These are phyloP conservation scores for Fusarium concolor DNA, from an alignment of 2,329 filamentous ascomycete genomes.

Conservation along the genomic window DNA sequence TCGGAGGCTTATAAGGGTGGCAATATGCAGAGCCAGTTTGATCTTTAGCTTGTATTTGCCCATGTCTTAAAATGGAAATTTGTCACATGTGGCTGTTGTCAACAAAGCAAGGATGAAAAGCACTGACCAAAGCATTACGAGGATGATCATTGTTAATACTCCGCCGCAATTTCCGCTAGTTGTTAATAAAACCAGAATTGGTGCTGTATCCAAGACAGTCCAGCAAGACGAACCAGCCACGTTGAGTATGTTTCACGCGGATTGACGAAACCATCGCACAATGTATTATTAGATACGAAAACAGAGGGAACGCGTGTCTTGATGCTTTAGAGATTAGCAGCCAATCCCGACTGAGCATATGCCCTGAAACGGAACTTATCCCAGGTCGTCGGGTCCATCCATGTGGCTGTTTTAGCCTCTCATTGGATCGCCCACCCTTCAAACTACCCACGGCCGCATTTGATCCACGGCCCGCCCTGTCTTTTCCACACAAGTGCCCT, in stretches of 20 bases:
- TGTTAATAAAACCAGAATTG: neutral
- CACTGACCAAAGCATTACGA: slow-evolving; percentile 3
- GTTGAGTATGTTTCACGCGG: neutral
- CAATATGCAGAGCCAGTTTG: no score
- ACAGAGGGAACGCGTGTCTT: slow-evolving; percentile 2
- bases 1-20: no score
- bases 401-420: neutral
- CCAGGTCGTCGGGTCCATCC: slow-evolving; percentile 12
- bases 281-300: neutral
- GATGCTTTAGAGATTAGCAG: neutral
- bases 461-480: slow-evolving; percentile 10
- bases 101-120: neutral
- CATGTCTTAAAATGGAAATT: neutral
- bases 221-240: neutral
- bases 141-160: slow-evolving; percentile 7
- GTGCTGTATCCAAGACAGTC: neutral
- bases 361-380: slow-evolving; percentile 32
- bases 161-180: slow-evolving; percentile 27
- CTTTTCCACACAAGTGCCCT: neutral
- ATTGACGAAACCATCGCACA: neutral
- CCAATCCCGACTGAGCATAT: slow-evolving; percentile 30
- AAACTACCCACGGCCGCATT: slow-evolving; percentile 19
- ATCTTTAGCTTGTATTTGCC: neutral
- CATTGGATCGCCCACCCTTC: slow-evolving; percentile 13
- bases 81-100: neutral